Base-by-base conservation (phyloP, 352 stramenopile species). In the Pythium oligandrum region DNA sequence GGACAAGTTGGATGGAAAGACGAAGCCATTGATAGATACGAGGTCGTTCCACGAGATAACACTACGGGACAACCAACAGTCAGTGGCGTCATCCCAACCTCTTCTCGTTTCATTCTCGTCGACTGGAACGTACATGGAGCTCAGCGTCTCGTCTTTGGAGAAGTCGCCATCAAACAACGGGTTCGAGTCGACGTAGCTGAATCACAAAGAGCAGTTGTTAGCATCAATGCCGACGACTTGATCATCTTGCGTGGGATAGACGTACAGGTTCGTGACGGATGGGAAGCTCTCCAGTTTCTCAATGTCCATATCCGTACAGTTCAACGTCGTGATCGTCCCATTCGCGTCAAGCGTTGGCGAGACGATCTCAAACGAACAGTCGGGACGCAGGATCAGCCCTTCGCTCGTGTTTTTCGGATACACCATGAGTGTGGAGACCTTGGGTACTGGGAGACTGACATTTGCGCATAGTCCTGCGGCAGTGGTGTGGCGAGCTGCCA, bases 391-490 rank as follows among this genome's bases (percentile, higher is more conserved):
- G 12, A 69, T 40, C 31, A 65, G 11, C 26, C 47, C 61, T 12
- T 69, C 57, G 48, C 44, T 66, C 4, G 48, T 49, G 44, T 66
- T 69, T 11, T 34, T n/a, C 32, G 34, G 10, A 10, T 56, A 69
- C 35, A 48, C 52, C 35, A 59, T 53, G 43, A 69, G 56, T 48
- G 61, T 69, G 6, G 44, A 8, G n/a, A 40, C 52, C 2, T 10
- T 38, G 8, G 52, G 44, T 6, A 30, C 12, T 3, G 34, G 6
- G 0, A 51, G 17, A 50, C 26, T 39, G 2, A 38, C 38, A 1
- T 43, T 12, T 43, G 38, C 1, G 17, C 17, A 26, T 26, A 26
- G 17, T 26, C 17, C 17, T 26, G 17, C 17, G 17, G 17, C 17
- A 26, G 17, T 26, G 17, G 17, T 26, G 17, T 26, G 17, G 17